Base-by-base conservation (phyloP, 257 asterid genomes). In the Nicotiana obtusifolia region DNA sequence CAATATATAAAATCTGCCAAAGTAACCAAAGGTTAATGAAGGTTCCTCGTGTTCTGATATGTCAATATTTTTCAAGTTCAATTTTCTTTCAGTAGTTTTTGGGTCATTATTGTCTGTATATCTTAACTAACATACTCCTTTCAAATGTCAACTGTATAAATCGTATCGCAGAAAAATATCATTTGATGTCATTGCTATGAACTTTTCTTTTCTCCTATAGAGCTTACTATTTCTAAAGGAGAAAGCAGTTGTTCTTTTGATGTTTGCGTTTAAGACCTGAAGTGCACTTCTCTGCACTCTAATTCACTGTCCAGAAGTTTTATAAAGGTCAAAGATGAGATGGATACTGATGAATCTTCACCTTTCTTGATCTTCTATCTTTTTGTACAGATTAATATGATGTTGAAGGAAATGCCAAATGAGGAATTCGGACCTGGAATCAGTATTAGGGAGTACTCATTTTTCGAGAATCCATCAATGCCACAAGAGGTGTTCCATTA, bases 401-500 rank as follows among this genome's bases (percentile, higher is more conserved):
- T 96, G 97, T 82, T 94, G 86, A 94, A 89, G 85, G 94, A 91
- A 33, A 69, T 91, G 64, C 91, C 97, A 3, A 88, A 88, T 84
- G 93, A 89, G 84, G 97, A 94, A 87, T 81, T 92, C 82, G 98
- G 98, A 80, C 96, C 98, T 17, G 86, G 88, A 54, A 93, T 96
- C 83, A 82, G 85, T 76, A 35, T 96, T 80, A 90, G 97, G 90
- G 98, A 96, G 87, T 93, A 96, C 85, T 92, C 98, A n/a, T 85
- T 96, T 87, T 85, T 96, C 5, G 91, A 94, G 59, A 94, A 96
- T 85, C 96, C 97, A 83, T 86, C 89, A 44, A 67, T 93, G 90
- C 97, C 98, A 20, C 85, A 85, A 79, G 89, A 92, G 99, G 99
- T 94, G 80, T 64, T 5, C 16, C 62, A 24, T 73, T 47, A 73